Conservation (phyloP, 208 protist genomes). For the Crithidia sp. region DNA sequence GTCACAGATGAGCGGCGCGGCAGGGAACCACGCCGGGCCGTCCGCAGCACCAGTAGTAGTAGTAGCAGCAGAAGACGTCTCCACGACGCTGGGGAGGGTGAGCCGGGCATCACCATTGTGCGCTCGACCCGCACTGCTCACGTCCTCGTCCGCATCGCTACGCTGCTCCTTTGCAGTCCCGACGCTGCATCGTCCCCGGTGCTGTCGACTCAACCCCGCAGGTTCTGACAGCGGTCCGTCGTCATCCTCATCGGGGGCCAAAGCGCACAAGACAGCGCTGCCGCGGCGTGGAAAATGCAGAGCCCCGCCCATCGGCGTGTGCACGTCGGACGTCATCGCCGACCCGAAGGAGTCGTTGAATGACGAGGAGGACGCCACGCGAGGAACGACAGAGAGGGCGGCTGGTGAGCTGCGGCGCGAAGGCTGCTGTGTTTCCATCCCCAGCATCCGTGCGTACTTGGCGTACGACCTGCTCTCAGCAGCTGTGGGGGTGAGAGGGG, state of each 20-base stretch:
- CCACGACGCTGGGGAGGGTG: conserved; percentile 5
- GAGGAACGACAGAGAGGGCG: not conserved
- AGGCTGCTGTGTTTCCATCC: not conserved
- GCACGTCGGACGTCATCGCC: not conserved
- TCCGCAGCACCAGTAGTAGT: not conserved
- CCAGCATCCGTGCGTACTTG: conserved; percentile 11
- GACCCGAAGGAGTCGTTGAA: conserved; percentile 13
- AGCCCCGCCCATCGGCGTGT: conserved; percentile 6
- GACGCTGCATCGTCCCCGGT: not conserved
- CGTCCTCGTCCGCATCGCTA: not conserved
- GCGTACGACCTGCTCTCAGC: conserved; percentile 4
- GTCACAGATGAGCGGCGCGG: conserved; percentile 5
- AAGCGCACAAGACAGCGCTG: not conserved
- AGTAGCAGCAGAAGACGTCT: not conserved
- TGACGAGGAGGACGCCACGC: not conserved
- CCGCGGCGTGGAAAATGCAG: conserved; percentile 17
- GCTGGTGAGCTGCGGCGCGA: not conserved
- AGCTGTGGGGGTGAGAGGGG: not conserved
- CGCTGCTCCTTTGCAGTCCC: too few relatives aligned
- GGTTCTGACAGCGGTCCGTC: conserved; percentile 8
- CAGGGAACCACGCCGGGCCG: conserved; percentile 14
- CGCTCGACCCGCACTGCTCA: not conserved
- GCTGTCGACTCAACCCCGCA: not conserved
- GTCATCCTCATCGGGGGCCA: not conserved
- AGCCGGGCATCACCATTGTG: not conserved